phyloP scores from a whole-genome alignment of 257 asterid species.

The Primulina eburnea region DNA sequence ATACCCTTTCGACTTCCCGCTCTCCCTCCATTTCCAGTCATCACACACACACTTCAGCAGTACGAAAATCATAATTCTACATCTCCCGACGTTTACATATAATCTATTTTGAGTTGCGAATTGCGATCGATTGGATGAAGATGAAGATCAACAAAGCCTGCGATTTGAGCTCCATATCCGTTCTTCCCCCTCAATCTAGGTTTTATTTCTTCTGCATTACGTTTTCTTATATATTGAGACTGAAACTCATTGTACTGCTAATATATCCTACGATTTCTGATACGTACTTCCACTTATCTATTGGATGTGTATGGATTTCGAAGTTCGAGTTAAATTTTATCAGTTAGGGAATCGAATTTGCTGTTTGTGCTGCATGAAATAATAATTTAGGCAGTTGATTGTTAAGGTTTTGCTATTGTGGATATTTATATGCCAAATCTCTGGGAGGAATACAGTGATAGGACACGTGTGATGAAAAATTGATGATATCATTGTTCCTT shows the following conservation, averaged over 20 bases:
- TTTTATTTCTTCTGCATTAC: slow-evolving; percentile 22
- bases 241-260: background rate
- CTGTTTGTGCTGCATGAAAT: background rate
- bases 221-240: background rate
- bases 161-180: slow-evolving; percentile 90
- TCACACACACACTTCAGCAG: no score
- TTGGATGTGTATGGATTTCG: background rate
- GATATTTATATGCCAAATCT: background rate
- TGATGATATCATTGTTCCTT: background rate
- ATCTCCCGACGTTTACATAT: background rate
- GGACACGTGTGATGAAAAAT: background rate
- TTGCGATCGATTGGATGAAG: slow-evolving; percentile 50
- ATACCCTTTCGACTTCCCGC: slow-evolving; percentile 6
- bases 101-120: background rate
- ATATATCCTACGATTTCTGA: background rate
- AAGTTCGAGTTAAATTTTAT: background rate
- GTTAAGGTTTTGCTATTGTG: background rate
- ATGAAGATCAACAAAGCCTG: slow-evolving; percentile 80
- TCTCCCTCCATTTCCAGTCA: slow-evolving; percentile 28
- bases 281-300: background rate
- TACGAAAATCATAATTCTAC: background rate
- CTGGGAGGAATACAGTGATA: background rate
- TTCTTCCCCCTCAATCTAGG: slow-evolving; percentile 94
- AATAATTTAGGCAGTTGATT: background rate
- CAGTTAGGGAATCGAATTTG: no score